Conservation (phyloP, 2,329 filamentous ascomycete genomes). For the Helotiales sp. region DNA sequence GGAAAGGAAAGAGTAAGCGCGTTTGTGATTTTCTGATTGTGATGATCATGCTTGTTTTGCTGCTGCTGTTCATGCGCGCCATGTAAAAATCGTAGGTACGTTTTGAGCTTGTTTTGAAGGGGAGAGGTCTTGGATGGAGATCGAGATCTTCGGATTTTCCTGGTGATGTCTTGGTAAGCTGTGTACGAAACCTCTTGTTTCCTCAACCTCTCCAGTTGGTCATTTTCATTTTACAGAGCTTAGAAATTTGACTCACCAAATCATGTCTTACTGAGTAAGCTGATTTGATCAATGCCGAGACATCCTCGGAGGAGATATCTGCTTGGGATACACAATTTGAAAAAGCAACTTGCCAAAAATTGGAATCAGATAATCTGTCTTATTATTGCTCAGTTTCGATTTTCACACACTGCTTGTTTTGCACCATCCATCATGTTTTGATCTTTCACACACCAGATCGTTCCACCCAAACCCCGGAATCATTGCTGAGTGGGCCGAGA, state of each 20-base stretch:
- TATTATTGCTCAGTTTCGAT: conserved; percentile 17
- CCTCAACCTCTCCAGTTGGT: too few relatives aligned
- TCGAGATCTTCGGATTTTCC: neutral
- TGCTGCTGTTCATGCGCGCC: neutral
- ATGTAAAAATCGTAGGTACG: neutral
- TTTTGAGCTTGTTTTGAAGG: neutral
- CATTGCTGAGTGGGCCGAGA: neutral
- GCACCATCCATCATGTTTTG: neutral
- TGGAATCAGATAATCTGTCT: neutral
- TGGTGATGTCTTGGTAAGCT: neutral
- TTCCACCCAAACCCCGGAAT: neutral
- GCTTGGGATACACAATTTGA: neutral
- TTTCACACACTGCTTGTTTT: neutral
- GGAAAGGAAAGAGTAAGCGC: neutral
- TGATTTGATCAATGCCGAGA: neutral
- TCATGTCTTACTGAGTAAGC: neutral
- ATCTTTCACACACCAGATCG: neutral
- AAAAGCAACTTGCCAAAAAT: neutral
- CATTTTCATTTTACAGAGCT: neutral
- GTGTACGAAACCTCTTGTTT: too few relatives aligned
- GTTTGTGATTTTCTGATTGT: neutral
- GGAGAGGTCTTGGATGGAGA: neutral
- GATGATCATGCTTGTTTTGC: neutral
- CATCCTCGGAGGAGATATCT: neutral
- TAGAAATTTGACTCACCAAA: neutral